A percentile compares a stretch with the other conserved stretches of the same genome.
Conservation (phyloP, 2,329 filamentous ascomycete species). For the Aureobasidium leucospermi region DNA sequence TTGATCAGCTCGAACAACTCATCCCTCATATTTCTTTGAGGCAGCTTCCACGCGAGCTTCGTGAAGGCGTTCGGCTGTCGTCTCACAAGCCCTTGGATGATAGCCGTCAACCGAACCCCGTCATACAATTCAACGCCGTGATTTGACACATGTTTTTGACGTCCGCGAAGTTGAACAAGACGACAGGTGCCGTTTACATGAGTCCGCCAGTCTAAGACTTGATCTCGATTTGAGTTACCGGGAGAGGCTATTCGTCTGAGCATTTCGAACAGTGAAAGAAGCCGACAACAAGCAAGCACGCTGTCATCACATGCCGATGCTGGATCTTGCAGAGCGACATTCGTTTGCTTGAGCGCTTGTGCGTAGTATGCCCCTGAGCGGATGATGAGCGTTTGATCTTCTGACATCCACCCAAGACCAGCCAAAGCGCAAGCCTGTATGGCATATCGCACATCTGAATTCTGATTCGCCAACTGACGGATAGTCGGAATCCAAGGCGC, state of each 20-base stretch:
- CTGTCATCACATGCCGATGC: background rate
- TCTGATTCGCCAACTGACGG: background rate
- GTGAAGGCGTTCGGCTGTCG: background rate
- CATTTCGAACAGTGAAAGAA: background rate
- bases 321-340: background rate
- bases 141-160: background rate
- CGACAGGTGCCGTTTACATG: slow-evolving; percentile 3
- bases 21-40: background rate
- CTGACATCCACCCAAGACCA: background rate
- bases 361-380: background rate
- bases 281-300: background rate
- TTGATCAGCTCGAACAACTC: background rate
- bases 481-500: background rate
- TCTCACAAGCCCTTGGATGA: background rate
- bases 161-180: background rate
- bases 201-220: background rate
- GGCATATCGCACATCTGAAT: background rate
- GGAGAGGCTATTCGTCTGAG: background rate
- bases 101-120: background rate
- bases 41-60: background rate
- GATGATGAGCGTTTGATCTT: background rate
- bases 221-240: background rate
- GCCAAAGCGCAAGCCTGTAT: background rate
- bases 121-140: background rate
- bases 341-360: background rate